These are phyloP conservation scores for Mycena floridula DNA, from an alignment of 768 basidiomycete species.

Conservation along the genomic window DNA sequence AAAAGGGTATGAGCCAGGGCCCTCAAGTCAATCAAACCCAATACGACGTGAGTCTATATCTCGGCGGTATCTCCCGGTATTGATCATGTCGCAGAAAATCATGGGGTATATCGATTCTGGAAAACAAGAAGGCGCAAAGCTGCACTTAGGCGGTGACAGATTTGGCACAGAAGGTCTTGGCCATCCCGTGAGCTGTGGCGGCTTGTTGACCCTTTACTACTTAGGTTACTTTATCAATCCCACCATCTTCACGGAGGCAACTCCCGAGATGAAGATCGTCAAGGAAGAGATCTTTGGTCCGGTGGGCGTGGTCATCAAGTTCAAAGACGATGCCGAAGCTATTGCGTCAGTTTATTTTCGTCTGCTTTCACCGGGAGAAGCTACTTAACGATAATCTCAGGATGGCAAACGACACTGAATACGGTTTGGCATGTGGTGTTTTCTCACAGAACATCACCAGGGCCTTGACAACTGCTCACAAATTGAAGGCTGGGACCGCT, in stretches of 20 bases:
- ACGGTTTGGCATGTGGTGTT: constrained; percentile 76
- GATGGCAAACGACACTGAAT: constrained; percentile 31
- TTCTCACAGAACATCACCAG: constrained; percentile 65
- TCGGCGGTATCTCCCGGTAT: not conserved
- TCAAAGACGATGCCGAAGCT: constrained; percentile 59
- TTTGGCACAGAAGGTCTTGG: constrained; percentile 45
- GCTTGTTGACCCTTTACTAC: too few species aligned
- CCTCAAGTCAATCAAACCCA: constrained; percentile 76
- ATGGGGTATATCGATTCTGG: constrained; percentile 77
- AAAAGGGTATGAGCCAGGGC: constrained; percentile 54
- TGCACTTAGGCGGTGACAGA: constrained; percentile 55
- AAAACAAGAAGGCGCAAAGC: constrained; percentile 61
- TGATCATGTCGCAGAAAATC: constrained; percentile 27
- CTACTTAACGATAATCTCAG: too few species aligned
- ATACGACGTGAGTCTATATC: constrained; percentile 51
- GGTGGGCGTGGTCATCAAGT: constrained; percentile 70
- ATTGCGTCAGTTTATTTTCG: constrained; percentile 24
- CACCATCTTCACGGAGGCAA: constrained; percentile 67
- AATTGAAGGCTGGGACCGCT: constrained; percentile 59
- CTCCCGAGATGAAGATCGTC: constrained; percentile 69
- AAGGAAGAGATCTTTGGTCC: constrained; percentile 78
- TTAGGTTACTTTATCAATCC: constrained; percentile 63
- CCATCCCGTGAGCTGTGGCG: too few species aligned
- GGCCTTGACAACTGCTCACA: constrained; percentile 58
- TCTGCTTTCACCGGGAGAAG: not conserved